Evolutionary conservation across 345 rosid species (phyloP).

Genomic region (Mercurialis annua): DNA sequence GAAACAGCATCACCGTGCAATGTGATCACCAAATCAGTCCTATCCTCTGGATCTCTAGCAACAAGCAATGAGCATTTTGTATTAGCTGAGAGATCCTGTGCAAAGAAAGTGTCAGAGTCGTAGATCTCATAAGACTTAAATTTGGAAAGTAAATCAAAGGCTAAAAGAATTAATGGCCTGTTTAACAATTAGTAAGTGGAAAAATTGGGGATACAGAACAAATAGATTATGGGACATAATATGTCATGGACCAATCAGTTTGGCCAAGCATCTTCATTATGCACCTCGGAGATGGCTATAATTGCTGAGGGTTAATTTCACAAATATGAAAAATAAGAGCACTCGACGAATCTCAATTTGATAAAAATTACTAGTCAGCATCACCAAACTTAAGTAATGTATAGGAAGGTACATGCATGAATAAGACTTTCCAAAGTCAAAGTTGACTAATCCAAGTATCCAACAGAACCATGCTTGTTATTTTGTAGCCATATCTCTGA

Average conservation of each 20-base stretch:
- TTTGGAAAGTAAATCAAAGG: not conserved
- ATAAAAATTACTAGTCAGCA: not conserved
- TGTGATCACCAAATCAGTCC: slow-evolving; percentile 78
- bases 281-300: not conserved
- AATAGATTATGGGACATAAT: not conserved
- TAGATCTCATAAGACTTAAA: not conserved
- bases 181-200: not conserved
- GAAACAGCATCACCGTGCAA: slow-evolving; percentile 79
- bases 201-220: too few species aligned
- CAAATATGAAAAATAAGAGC: not conserved
- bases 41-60: slow-evolving; percentile 80
- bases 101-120: slow-evolving; percentile 19
- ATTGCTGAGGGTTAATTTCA: not conserved
- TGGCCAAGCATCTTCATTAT: not conserved
- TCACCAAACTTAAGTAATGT: not conserved
- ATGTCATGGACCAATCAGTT: not conserved
- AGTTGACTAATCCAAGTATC: not conserved
- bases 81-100: slow-evolving; percentile 77
- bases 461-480: not conserved
- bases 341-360: not conserved
- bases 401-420: not conserved
- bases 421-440: not conserved
- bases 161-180: not conserved
- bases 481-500: not conserved
- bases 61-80: slow-evolving; percentile 87